Evolutionary conservation across 495 filamentous ascomycete genomes (phyloP), one percentile per base, ranked within the genome.

Genomic region (Penicillium cosmopolitanum): DNA sequence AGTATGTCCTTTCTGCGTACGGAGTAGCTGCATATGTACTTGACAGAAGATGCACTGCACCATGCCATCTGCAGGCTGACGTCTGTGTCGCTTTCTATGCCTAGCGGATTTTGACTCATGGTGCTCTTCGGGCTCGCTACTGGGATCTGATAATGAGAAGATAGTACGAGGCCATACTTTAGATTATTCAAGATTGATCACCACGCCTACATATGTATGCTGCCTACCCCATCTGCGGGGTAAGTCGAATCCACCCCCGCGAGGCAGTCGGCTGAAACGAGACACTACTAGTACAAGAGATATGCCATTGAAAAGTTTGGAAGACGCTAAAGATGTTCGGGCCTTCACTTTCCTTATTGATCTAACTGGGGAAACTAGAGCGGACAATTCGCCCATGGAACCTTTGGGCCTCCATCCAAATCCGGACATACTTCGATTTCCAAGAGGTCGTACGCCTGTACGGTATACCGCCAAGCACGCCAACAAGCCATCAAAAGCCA

Each of bases 281-380:
- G 15, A 44, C 42, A 3, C 42, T 21, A 44, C 40, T 11, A n/a
- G n/a, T 21, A 44, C 11, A 21, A 11, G 21, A 28, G n/a, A 48
- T 48, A 5, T 23, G 9, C 11, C 11, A 10, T 31, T 48, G 46
- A 9, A 2, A 48, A 23, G 2, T 23, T 23, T 4, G 23, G 23
- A 23, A 19, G 11, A 48, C 18, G 42, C 42, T 31, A 31, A 48
- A 13, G 46, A 19, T 13, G 21, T 28, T 28, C 21, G 46, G 46
- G 15, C 21, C 21, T 28, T 23, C 10, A 15, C 36, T 48, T 48
- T 48, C 46, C 46, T n/a, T 13, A 5, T 48, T 28, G 46, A 25
- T 48, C n/a, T 7, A 48, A 11, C 46, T 48, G 46, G 46, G 46
- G 46, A 48, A 48, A 48, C 46, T 48, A 48, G 46, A 48, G 46